Evolutionary conservation across 2,329 filamentous ascomycete genomes (phyloP).

Genomic region (Atkinsonella hypoxylon): DNA sequence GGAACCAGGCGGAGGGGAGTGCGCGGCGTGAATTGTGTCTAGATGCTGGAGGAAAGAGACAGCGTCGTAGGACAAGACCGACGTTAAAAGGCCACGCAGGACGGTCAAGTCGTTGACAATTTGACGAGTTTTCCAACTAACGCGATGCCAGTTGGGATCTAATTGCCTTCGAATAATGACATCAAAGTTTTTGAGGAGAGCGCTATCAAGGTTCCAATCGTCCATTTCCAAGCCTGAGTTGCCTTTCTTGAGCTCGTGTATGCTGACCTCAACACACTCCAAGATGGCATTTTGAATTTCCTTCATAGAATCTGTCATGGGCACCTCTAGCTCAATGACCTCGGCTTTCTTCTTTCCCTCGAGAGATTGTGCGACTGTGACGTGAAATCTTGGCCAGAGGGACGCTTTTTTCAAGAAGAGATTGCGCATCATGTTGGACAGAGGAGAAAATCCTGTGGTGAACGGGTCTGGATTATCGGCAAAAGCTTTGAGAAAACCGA

Average conservation of each 20-base stretch:
- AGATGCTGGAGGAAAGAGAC: slow-evolving; percentile 88
- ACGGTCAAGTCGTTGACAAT: slow-evolving; percentile 84
- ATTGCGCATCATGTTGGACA: slow-evolving; percentile 80
- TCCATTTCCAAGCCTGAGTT: slow-evolving; percentile 90
- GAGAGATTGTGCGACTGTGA: slow-evolving; percentile 76
- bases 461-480: slow-evolving; percentile 90
- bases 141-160: slow-evolving; percentile 93
- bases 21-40: slow-evolving; percentile 85
- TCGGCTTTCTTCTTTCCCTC: slow-evolving; percentile 91
- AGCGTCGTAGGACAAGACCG: slow-evolving; percentile 72
- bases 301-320: slow-evolving; percentile 89
- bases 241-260: slow-evolving; percentile 82
- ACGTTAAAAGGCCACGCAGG: slow-evolving; percentile 70
- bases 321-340: slow-evolving; percentile 91
- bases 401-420: slow-evolving; percentile 81
- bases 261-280: slow-evolving; percentile 91
- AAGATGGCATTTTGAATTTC: slow-evolving; percentile 90
- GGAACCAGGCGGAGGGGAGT: slow-evolving; percentile 77
- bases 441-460: slow-evolving; percentile 72
- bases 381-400: slow-evolving; percentile 87
- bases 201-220: slow-evolving; percentile 92
- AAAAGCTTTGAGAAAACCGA: slow-evolving; percentile 89
- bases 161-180: slow-evolving; percentile 77
- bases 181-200: slow-evolving; percentile 86
- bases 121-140: slow-evolving; percentile 88